Conservation (phyloP, 2,329 filamentous ascomycete genomes). For the Clonostachys solani region DNA sequence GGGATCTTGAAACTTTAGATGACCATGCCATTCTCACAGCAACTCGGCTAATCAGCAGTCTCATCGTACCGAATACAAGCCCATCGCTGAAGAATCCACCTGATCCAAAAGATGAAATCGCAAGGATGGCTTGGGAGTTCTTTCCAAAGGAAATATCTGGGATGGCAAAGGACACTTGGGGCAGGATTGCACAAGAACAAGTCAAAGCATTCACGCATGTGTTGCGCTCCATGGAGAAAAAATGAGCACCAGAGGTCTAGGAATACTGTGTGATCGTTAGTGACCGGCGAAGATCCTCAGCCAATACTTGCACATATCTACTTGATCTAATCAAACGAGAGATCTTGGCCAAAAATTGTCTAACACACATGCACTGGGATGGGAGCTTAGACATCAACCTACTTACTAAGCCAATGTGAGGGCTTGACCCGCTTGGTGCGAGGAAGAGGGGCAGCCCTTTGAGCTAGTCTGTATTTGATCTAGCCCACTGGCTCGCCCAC, state of each 20-base stretch:
- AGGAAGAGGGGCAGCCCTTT: constrained; percentile 20
- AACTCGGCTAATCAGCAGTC: constrained; percentile 13
- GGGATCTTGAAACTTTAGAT: constrained; percentile 19
- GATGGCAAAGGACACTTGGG: constrained; percentile 21
- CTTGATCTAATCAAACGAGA: background rate
- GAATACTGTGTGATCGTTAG: background rate
- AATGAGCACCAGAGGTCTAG: background rate
- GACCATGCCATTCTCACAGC: constrained; percentile 13
- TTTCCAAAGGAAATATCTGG: constrained; percentile 15
- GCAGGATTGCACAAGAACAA: constrained; percentile 16
- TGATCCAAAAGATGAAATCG: constrained; percentile 14
- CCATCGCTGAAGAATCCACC: constrained; percentile 1
- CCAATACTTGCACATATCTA: too few relatives aligned
- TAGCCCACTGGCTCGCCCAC: constrained; percentile 32
- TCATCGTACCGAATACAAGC: constrained; percentile 15
- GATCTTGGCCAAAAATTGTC: background rate
- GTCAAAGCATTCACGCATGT: constrained; percentile 13
- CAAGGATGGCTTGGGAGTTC: constrained; percentile 25
- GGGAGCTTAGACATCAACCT: background rate
- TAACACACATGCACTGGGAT: background rate
- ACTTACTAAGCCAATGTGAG: background rate
- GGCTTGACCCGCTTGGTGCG: background rate
- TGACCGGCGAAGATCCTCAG: too few relatives aligned
- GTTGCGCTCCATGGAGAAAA: background rate
- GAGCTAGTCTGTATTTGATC: constrained; percentile 13